Conservation (phyloP, 805 yeast genomes). For the Candida namnaoensis region DNA sequence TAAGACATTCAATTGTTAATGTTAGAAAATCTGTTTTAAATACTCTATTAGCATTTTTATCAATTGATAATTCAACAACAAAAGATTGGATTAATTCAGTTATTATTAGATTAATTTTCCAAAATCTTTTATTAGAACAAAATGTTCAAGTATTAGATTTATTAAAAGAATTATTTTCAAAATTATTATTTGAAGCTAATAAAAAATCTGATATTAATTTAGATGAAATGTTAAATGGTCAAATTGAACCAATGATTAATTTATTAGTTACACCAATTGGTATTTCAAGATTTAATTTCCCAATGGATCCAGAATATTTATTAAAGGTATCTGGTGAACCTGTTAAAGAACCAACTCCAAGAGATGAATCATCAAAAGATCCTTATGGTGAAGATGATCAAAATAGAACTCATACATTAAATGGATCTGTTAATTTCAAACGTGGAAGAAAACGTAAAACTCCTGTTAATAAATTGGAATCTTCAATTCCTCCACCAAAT, state of each 20-base stretch:
- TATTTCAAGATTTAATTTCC: slow-evolving; percentile 77
- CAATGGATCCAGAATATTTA: slow-evolving; percentile 68
- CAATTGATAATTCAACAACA: slow-evolving; percentile 38
- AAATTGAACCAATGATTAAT: slow-evolving; percentile 51
- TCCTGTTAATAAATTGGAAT: slow-evolving; percentile 14
- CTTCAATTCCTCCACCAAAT: slow-evolving; percentile 40
- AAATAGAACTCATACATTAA: neutral
- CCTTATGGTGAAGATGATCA: slow-evolving; percentile 17
- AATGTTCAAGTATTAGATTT: slow-evolving; percentile 60
- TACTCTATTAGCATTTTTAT: slow-evolving; percentile 69
- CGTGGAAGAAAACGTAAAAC: slow-evolving; percentile 43
- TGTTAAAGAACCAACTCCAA: slow-evolving; percentile 1
- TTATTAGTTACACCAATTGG: slow-evolving; percentile 92
- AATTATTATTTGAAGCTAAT: slow-evolving; percentile 38
- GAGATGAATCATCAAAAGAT: slow-evolving; percentile 8
- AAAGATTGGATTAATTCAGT: slow-evolving; percentile 75
- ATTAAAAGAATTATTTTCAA: slow-evolving; percentile 53
- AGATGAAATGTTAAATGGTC: slow-evolving; percentile 45
- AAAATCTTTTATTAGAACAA: slow-evolving; percentile 85
- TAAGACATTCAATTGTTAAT: slow-evolving; percentile 87
- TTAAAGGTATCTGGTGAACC: slow-evolving; percentile 66
- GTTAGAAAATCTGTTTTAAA: slow-evolving; percentile 85
- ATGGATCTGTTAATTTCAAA: slow-evolving; percentile 6
- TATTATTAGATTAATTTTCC: slow-evolving; percentile 69
- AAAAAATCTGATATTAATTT: slow-evolving; percentile 29